Evolutionary conservation across 176 grass and related monocot species (phyloP).

Genomic region (Raddia distichophylla): DNA sequence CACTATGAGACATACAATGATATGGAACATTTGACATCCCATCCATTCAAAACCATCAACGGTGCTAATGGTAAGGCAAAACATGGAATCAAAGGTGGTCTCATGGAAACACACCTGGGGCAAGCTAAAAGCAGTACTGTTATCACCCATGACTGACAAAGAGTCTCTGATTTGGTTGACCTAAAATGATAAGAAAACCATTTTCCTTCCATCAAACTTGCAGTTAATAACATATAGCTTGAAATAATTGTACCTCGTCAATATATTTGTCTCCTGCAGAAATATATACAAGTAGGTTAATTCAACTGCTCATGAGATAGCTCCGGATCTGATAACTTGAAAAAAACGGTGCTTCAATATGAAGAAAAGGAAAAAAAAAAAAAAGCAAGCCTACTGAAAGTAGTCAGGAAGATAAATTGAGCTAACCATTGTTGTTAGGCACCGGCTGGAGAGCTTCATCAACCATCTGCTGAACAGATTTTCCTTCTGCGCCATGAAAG

Average conservation of each 20-base stretch:
- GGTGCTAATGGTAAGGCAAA: neutral
- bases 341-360: neutral
- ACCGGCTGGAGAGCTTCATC: conserved; percentile 82
- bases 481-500: conserved; percentile 75
- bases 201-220: conserved; percentile 27
- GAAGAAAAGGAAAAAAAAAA: conserved; percentile 6
- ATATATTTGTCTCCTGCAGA: conserved; percentile 83
- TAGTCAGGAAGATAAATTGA: conserved; percentile 24
- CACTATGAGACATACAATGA: neutral
- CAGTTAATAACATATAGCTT: conserved; percentile 27
- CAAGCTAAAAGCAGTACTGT: conserved; percentile 94
- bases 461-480: conserved; percentile 96
- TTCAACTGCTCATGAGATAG: conserved; percentile 33
- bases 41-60: conserved; percentile 1
- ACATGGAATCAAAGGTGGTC: neutral
- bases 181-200: conserved; percentile 51
- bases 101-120: conserved; percentile 63
- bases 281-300: conserved; percentile 47
- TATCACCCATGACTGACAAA: conserved; percentile 82
- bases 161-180: conserved; percentile 97
- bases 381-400: neutral
- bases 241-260: conserved; percentile 66
- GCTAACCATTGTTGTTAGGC: conserved; percentile 78
- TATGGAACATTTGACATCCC: neutral
- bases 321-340: conserved; percentile 24